Evolutionary conservation across 164 flowering plant genomes (phyloP), one percentile per base, ranked within the genome.

Genomic region (Pachysandra terminalis): DNA sequence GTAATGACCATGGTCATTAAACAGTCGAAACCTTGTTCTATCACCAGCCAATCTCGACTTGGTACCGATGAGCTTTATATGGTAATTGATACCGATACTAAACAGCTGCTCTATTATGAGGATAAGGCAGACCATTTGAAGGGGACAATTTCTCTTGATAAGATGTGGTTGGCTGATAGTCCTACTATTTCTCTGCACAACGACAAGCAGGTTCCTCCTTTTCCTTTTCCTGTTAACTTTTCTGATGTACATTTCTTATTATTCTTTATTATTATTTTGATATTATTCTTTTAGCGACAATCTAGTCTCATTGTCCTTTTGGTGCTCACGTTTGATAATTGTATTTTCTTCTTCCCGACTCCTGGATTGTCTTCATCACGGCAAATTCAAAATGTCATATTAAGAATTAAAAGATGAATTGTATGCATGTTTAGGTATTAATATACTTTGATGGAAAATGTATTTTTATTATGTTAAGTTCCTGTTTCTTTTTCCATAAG

Each of bases 1-100:
- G 85, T 95, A 56, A 90, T 95, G 99, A 92, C 99, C 15, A 89
- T 95, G 98, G 90, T 95, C 57, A 79, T 95, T 35, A 86, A 84
- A 77, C 81, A 78, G 73, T 92, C 99, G 25, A 95, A 92, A 76
- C 87, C 90, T 69, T 89, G 91, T 63, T 67, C 80, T 8, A 55
- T 92, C 26, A 89, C 91, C 66, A 86, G 71, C 24, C 99, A 90
- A 75, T 86, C 96, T 45, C 84, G 99, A 56, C 91, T 95, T 66
- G 98, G 98, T 27, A 90, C 85, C 45, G 98, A 95, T 80, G 99
- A 92, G 78, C 78, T 95, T 23, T 83, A 90, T 75, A 84, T 95
- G 90, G 96, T 88, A 22, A 88, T 90, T 65, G 85, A 92, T 85
- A 96, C 94, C 41, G 71, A 75, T 69, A 87, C 97, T 12, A 92